phyloP scores from a whole-genome alignment of 1,139 yeast species.

The Scheffersomyces cryptocercus region DNA sequence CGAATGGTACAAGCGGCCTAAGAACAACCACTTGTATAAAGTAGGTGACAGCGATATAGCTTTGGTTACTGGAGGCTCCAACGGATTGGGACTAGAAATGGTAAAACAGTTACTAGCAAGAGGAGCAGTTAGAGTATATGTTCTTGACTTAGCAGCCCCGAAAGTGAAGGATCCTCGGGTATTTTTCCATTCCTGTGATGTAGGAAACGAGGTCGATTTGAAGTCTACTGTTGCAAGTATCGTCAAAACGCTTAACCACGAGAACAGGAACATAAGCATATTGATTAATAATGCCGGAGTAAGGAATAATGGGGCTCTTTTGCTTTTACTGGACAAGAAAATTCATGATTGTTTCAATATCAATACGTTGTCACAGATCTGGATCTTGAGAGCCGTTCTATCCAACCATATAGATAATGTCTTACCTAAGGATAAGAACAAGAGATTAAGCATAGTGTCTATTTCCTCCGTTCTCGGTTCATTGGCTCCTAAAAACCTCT shows the following conservation, averaged over 20 bases:
- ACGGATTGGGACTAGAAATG: constrained; percentile 58
- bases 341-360: constrained; percentile 47
- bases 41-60: constrained; percentile 32
- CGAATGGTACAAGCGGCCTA: constrained; percentile 2
- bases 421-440: constrained; percentile 10
- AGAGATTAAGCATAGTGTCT: constrained; percentile 54
- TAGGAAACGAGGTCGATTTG: constrained; percentile 39
- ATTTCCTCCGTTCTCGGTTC: constrained; percentile 72
- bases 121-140: constrained; percentile 37
- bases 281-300: constrained; percentile 78
- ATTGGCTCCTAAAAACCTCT: constrained; percentile 67
- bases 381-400: constrained; percentile 48
- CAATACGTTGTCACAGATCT: constrained; percentile 58
- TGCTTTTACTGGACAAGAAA: constrained; percentile 31
- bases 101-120: constrained; percentile 31
- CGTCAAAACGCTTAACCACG: constrained; percentile 26
- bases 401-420: constrained; percentile 20
- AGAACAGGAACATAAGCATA: constrained; percentile 44
- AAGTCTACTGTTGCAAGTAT: constrained; percentile 19
- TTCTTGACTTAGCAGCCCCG: constrained; percentile 50
- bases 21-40: too few species aligned
- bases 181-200: constrained; percentile 48
- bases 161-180: constrained; percentile 16
- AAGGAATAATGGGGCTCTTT: constrained; percentile 48
- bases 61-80: constrained; percentile 65